Percentiles rank a stretch among this genome's conserved stretches.
These are phyloP conservation scores for Primulina tabacum DNA, from an alignment of 257 asterid species.

Conservation along the genomic window DNA sequence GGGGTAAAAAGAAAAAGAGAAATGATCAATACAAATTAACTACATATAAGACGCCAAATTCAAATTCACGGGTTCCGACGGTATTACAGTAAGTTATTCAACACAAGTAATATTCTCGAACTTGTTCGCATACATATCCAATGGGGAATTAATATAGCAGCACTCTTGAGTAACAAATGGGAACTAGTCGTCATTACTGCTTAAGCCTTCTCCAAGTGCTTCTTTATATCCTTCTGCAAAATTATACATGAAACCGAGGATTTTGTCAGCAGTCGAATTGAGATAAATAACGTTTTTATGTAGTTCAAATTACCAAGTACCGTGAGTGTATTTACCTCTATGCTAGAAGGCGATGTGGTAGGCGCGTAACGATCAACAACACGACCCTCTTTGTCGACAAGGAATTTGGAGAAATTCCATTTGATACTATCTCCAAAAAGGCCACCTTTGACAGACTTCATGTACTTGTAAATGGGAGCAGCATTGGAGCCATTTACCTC, in stretches of 20 bases:
- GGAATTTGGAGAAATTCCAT: slow-evolving; percentile 93
- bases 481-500: slow-evolving; percentile 79
- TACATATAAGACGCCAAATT: not conserved
- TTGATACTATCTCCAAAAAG: slow-evolving; percentile 70
- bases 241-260: not conserved
- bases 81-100: not conserved
- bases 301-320: not conserved
- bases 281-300: not conserved
- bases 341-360: slow-evolving; percentile 83
- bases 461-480: slow-evolving; percentile 69
- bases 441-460: slow-evolving; percentile 91
- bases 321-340: slow-evolving; percentile 57
- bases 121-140: not conserved
- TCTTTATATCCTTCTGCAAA: not conserved
- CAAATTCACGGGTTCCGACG: not conserved
- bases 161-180: not conserved
- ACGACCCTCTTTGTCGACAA: slow-evolving; percentile 70
- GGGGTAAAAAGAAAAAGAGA: too few relatives aligned
- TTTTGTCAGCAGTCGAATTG: not conserved
- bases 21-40: too few relatives aligned
- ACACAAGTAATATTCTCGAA: not conserved
- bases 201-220: not conserved
- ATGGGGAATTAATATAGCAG: not conserved
- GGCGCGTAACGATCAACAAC: slow-evolving; percentile 92
- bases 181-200: not conserved